Evolutionary conservation across 1,284 basidiomycete genomes (phyloP).

Genomic region (Tetrapyrgos nigripes): DNA sequence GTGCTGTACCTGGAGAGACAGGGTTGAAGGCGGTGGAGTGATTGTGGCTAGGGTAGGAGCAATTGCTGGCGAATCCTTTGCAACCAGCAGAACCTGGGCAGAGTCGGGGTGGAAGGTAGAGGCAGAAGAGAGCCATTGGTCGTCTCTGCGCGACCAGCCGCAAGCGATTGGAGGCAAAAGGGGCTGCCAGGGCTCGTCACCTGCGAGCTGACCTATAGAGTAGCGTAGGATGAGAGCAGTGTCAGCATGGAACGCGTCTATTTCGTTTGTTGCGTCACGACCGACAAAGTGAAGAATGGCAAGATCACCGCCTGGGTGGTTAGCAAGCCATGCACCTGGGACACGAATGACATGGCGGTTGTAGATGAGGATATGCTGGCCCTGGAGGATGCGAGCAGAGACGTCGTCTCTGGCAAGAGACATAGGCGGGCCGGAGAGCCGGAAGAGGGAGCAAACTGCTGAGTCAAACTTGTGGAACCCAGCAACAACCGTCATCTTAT

Average conservation of each 20-base stretch:
- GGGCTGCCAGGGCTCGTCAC: constrained; percentile 74
- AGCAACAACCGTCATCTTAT: constrained; percentile 17
- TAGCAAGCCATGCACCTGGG: constrained; percentile 81
- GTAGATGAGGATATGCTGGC: constrained; percentile 86
- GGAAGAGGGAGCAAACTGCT: background rate
- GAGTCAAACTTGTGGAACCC: background rate
- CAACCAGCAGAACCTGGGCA: constrained; percentile 70
- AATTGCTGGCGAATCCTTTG: constrained; percentile 36
- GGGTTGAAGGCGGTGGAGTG: constrained; percentile 54
- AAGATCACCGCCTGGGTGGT: constrained; percentile 91
- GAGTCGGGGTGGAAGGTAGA: constrained; percentile 47
- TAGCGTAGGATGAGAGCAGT: constrained; percentile 72
- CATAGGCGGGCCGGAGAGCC: constrained; percentile 6
- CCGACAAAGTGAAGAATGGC: constrained; percentile 96
- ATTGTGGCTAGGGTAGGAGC: constrained; percentile 58
- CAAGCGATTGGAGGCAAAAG: constrained; percentile 90
- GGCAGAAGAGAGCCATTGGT: constrained; percentile 71
- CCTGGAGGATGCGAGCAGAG: constrained; percentile 73
- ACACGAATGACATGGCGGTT: constrained; percentile 81
- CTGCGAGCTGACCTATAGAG: constrained; percentile 77
- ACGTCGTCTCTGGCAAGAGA: constrained; percentile 58
- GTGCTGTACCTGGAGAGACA: constrained; percentile 70
- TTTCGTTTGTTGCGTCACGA: constrained; percentile 94
- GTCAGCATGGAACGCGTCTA: constrained; percentile 89
- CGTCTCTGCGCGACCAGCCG: constrained; percentile 72